Conservation (phyloP, 129 eudicot species). For the Pittosporum tobira region DNA sequence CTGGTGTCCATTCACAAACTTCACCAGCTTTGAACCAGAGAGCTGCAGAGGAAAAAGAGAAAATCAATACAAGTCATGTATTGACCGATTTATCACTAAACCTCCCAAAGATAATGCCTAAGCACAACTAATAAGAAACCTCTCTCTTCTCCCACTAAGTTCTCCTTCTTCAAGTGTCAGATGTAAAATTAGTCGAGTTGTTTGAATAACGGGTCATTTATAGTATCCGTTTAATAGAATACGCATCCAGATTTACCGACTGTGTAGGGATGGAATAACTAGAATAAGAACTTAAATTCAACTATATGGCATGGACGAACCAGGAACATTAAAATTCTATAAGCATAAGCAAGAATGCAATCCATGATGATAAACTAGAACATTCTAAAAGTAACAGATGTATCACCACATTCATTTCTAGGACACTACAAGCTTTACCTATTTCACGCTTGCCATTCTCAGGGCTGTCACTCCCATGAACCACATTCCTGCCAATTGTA, state of each 20-base stretch:
- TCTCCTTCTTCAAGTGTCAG: background rate
- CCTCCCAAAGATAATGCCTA: background rate
- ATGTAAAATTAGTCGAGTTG: background rate
- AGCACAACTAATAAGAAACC: background rate
- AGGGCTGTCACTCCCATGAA: constrained; percentile 98
- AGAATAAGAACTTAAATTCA: background rate
- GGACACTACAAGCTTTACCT: constrained; percentile 36
- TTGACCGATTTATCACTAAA: background rate
- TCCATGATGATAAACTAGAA: background rate
- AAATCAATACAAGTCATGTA: background rate
- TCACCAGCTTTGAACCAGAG: constrained; percentile 98
- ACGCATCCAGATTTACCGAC: background rate
- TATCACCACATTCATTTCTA: constrained; percentile 3
- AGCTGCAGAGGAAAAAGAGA: constrained; percentile 33
- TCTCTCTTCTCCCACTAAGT: background rate
- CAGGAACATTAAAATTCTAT: background rate
- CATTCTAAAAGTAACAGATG: constrained; percentile 4
- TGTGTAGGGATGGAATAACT: constrained; percentile 1
- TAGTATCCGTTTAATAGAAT: background rate
- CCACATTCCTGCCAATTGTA: constrained; percentile 66
- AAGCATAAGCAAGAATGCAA: background rate
- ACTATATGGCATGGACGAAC: background rate
- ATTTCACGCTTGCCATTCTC: constrained; percentile 95
- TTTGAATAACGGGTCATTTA: background rate
- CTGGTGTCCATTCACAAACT: constrained; percentile 67